phyloP scores from a whole-genome alignment of 129 eudicot genomes.

The Rutidosis leptorrhynchoides region DNA sequence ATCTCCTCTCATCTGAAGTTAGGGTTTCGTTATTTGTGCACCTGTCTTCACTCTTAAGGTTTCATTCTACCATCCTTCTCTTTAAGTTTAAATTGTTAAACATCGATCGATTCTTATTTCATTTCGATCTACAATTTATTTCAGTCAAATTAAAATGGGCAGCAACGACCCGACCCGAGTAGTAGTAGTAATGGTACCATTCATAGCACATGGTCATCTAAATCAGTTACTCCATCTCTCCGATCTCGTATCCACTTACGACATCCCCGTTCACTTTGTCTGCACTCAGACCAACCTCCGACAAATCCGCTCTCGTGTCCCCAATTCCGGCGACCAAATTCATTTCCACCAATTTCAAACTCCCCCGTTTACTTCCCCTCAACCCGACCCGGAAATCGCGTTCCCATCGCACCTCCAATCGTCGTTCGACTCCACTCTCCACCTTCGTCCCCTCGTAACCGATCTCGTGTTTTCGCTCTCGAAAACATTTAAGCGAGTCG shows the following conservation, averaged over 20 bases:
- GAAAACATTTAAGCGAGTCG: neutral
- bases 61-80: neutral
- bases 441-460: neutral
- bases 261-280: conserved; percentile 11
- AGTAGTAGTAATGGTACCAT: conserved; percentile 9
- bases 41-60: neutral
- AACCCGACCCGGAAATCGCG: neutral
- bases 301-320: neutral
- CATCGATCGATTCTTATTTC: no score
- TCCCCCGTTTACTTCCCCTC: neutral
- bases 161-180: conserved; percentile 2
- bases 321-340: neutral
- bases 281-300: neutral
- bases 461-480: neutral
- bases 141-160: neutral
- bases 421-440: conserved; percentile 9
- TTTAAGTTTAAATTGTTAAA: no score
- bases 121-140: no score
- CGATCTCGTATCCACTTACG: neutral
- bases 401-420: conserved; percentile 10
- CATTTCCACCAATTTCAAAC: neutral
- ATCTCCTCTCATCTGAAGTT: neutral
- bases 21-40: neutral
- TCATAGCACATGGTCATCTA: conserved; percentile 11
- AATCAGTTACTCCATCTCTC: neutral